These are phyloP conservation scores for Lavandula angustifolia DNA, from an alignment of 257 asterid genomes.

Conservation along the genomic window DNA sequence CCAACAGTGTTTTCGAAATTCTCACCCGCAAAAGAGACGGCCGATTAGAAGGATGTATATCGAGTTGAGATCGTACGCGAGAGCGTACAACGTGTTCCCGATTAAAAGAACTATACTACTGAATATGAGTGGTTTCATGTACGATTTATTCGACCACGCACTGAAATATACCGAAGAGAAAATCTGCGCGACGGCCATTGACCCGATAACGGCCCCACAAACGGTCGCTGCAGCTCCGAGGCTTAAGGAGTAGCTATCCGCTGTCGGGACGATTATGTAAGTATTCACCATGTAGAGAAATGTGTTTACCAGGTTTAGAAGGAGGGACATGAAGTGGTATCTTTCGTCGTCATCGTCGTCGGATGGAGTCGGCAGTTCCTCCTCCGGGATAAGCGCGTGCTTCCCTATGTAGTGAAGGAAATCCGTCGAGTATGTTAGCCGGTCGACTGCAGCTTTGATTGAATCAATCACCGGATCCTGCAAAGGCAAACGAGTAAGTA, in stretches of 20 bases:
- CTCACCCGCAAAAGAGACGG: constrained; percentile 67
- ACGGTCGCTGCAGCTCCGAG: constrained; percentile 84
- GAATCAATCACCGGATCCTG: constrained; percentile 60
- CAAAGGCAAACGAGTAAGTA: neutral
- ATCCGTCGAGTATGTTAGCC: constrained; percentile 48
- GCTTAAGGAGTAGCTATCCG: constrained; percentile 62
- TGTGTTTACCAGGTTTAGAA: constrained; percentile 59
- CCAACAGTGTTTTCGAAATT: neutral
- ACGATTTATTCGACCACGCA: constrained; percentile 73
- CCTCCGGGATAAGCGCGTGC: constrained; percentile 56
- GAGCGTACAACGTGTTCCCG: constrained; percentile 61
- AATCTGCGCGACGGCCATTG: constrained; percentile 78
- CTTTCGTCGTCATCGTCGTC: constrained; percentile 41
- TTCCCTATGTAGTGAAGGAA: constrained; percentile 60
- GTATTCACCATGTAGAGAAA: constrained; percentile 73
- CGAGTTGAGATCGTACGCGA: constrained; percentile 63
- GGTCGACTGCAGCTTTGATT: constrained; percentile 49
- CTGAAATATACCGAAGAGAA: constrained; percentile 74
- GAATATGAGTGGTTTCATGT: constrained; percentile 62
- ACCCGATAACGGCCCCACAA: constrained; percentile 67
- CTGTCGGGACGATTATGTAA: constrained; percentile 71
- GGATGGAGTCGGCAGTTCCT: constrained; percentile 46
- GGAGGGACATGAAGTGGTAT: constrained; percentile 62
- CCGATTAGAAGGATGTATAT: constrained; percentile 56
- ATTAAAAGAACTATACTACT: constrained; percentile 63